Evolutionary conservation across 768 basidiomycete species (phyloP).

Genomic region (Leucogyrophana mollusca): DNA sequence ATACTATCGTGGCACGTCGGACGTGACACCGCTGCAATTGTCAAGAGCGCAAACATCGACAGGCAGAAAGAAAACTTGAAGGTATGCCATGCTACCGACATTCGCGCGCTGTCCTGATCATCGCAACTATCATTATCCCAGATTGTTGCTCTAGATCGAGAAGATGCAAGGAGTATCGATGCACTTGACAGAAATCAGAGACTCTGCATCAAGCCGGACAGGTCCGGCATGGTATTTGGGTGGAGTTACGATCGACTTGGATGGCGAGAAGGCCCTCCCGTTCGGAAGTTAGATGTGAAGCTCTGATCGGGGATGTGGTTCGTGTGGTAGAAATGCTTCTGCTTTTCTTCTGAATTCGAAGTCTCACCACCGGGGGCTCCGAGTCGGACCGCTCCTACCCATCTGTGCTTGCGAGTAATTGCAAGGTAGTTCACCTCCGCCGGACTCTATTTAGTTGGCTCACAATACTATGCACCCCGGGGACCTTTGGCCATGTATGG

Average conservation of each 20-base stretch:
- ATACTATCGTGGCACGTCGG: constrained; percentile 59
- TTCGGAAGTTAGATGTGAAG: not conserved
- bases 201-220: constrained; percentile 24
- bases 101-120: not conserved
- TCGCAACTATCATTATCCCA: constrained; percentile 5
- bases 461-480: no score
- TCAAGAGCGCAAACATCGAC: constrained; percentile 48
- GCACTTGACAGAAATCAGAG: constrained; percentile 32
- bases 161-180: constrained; percentile 32
- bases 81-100: constrained; percentile 27
- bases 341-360: not conserved
- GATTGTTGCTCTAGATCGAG: constrained; percentile 29
- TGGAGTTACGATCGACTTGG: constrained; percentile 46
- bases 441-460: no score
- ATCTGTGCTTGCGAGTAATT: no score
- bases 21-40: constrained; percentile 51
- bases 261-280: constrained; percentile 32
- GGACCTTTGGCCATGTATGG: not conserved
- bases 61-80: constrained; percentile 51
- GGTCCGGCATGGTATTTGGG: constrained; percentile 35
- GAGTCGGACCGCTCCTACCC: no score
- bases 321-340: no score
- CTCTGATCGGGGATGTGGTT: not conserved
- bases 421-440: no score
- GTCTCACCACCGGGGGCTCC: not conserved